Evolutionary conservation across 805 yeast species (phyloP), one percentile per base, ranked within the genome.

Genomic region (Starmera dryadoides): DNA sequence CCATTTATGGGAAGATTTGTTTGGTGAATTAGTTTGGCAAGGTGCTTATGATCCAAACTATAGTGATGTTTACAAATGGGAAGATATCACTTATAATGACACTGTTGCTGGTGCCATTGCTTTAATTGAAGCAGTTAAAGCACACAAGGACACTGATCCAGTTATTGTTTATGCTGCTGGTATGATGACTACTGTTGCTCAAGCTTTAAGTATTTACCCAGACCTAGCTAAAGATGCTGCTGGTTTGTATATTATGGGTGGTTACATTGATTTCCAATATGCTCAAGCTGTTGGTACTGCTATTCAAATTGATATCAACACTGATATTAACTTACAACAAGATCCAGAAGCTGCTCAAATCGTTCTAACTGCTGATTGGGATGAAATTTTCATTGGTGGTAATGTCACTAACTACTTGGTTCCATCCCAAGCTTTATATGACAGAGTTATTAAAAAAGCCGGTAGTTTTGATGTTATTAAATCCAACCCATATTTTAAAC

Each of bases 281-380:
- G 64, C 62, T 4, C 63, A 60, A 36, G 65, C 61, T 25, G 46
- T 51, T 14, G 62, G 60, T 31, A 36, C 49, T 29, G 42, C 60
- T 23, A 54, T 59, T 33, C 51, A 60, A 18, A 56, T 59, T 35
- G 71, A 66, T 44, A 54, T 66, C 45, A 62, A 63, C 54, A 63
- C 69, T 30, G 71, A 68, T 45, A 63, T 68, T 52, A 66, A 68
- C 52, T 48, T 66, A 37, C 64, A 66, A 42, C 63, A 62, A 45
- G 73, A 66, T 46, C 71, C 73, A 12, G 72, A 66, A 49, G 71
- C 68, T 15, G 71, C 72, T 26, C 68, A 66, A 48, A 64, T 63
- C 10, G 66, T 59, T n/a, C 44, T 66, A 34, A 59, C 69, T 28
- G 66, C 69, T 8, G 57, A 59, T 20, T 66, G 71, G 70, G 58